Evolutionary conservation across 768 basidiomycete genomes (phyloP).

Genomic region (Cystobasidium onofrii): DNA sequence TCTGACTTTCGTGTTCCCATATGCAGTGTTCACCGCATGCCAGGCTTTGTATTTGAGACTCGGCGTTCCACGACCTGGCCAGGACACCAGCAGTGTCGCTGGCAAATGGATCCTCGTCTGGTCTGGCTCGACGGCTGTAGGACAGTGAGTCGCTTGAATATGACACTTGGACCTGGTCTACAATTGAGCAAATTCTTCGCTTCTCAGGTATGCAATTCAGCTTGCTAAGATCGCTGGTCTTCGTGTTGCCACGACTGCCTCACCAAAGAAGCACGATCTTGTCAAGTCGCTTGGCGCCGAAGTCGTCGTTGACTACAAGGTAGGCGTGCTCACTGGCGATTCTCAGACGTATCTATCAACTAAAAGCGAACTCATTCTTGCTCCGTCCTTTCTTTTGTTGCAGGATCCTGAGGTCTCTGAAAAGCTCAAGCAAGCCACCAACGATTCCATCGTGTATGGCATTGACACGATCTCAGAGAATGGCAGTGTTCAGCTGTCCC

Average conservation of each 20-base stretch:
- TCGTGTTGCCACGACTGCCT: constrained; percentile 45
- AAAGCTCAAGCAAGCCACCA: constrained; percentile 14
- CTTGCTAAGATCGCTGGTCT: constrained; percentile 50
- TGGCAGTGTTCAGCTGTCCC: background rate
- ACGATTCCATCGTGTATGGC: constrained; percentile 4
- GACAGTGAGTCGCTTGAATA: constrained; percentile 7
- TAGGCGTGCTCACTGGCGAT: background rate
- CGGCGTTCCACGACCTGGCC: background rate
- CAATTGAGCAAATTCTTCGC: no score
- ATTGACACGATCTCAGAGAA: constrained; percentile 2
- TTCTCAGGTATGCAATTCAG: constrained; percentile 45
- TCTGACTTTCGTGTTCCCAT: background rate
- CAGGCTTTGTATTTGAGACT: constrained; percentile 25
- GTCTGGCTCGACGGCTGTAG: constrained; percentile 32
- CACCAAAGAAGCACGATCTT: constrained; percentile 44
- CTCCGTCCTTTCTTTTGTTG: background rate
- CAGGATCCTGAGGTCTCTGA: constrained; percentile 15
- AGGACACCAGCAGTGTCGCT: background rate
- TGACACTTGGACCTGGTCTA: no score
- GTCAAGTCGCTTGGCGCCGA: constrained; percentile 57
- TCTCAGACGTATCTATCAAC: background rate
- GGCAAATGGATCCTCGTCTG: constrained; percentile 33
- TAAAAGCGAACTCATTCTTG: background rate
- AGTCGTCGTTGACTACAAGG: constrained; percentile 61
- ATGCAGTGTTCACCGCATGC: constrained; percentile 21